These are phyloP conservation scores for Plectranthus barbatus DNA, from an alignment of 257 asterid genomes.

Conservation along the genomic window DNA sequence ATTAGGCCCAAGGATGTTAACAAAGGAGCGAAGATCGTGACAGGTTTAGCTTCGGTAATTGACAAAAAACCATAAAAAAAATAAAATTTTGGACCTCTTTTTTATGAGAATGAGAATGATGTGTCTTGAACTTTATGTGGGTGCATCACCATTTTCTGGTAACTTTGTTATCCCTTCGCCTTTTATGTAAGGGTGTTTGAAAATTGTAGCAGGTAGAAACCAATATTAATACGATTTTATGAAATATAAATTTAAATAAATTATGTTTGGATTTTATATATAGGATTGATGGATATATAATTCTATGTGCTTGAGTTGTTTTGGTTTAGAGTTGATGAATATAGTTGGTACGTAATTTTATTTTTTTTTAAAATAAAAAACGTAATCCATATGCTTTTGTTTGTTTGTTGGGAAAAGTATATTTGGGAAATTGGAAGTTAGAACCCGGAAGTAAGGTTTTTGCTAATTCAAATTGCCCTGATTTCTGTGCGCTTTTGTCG, in stretches of 20 bases:
- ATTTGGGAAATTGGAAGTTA: constrained; percentile 28
- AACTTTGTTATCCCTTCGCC: constrained; percentile 45
- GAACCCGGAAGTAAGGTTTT: not conserved
- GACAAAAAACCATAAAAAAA: constrained; percentile 36
- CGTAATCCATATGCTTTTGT: constrained; percentile 5
- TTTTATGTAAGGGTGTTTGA: constrained; percentile 59
- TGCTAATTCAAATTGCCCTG: constrained; percentile 16
- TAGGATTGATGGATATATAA: too few relatives aligned
- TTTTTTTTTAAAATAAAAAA: too few relatives aligned
- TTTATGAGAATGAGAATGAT: constrained; percentile 10
- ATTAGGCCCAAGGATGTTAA: constrained; percentile 34
- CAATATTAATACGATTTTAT: not conserved
- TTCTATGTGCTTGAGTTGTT: not conserved
- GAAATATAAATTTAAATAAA: not conserved
- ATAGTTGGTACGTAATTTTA: not conserved
- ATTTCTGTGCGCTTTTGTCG: constrained; percentile 33
- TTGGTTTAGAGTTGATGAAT: not conserved
- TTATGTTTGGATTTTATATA: too few relatives aligned
- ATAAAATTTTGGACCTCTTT: constrained; percentile 27
- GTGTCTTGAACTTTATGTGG: constrained; percentile 3
- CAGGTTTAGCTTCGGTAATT: constrained; percentile 70
- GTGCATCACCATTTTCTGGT: constrained; percentile 11
- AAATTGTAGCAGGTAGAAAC: constrained; percentile 6
- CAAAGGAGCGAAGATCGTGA: constrained; percentile 39
- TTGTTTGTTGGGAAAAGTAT: constrained; percentile 18